Base-by-base conservation (phyloP, 108 stramenopile genomes). In the Cyclostephanos tholiformis region DNA sequence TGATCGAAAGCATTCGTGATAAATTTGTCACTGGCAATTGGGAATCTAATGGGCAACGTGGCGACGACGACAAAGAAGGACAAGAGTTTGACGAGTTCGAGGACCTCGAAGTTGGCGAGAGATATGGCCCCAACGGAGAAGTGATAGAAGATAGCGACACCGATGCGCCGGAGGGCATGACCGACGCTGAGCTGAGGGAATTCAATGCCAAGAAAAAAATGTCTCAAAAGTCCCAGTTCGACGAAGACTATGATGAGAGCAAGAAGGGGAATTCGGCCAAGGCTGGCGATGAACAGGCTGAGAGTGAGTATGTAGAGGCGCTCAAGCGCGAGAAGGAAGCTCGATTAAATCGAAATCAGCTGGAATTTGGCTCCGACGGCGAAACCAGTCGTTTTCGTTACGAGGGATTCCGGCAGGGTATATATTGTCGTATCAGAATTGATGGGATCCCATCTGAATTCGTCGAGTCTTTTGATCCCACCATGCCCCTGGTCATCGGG, bases 21-120 rank as follows among this genome's bases (percentile, higher is more conserved):
- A 93, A 92, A 78, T 99, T 99, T 74, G 98, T 99, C 2, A 99
- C 98, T 35, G 98, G 98, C 11, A 91, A 93, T 48, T 99, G 98
- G 98, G 93, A 82, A 22, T 81, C 80, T 2, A 55, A 32, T 41
- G 63, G 55, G 23, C 13, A 67, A 11, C 41, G 16, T n/a, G 43
- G 39, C 51, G 63, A 68, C 43, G 78, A 20, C 6, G 82, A 89
- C 12, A 82, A 84, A 32, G 89, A 76, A 10, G 83, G n/a, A n/a
- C n/a, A 84, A 67, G 80, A 89, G 19, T 87, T 88, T 64, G 97
- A 95, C 30, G 97, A 96, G 50, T 97, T 96, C 83, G 97, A 97
- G 67, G 97, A 98, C 63, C 85, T 98, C 20, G 95, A 97, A 69
- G 94, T 94, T 6, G 94, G 94, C 29, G 93, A 92, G 59, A 82